Base-by-base conservation (phyloP, 148 eudicot species). In the Vaccinium myrtillus region DNA sequence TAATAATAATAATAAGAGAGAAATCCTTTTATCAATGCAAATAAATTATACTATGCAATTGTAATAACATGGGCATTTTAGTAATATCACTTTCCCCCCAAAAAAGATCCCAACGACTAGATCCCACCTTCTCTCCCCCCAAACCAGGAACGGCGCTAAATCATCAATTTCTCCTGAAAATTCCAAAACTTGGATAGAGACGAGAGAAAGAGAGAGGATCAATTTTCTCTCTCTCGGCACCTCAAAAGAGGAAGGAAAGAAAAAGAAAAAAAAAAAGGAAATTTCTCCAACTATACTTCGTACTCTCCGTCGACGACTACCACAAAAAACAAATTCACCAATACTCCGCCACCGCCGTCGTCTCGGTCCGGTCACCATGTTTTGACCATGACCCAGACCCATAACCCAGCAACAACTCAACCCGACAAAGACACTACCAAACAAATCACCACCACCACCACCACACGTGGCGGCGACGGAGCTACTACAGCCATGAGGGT, bases 401-500 rank as follows among this genome's bases (percentile, higher is more conserved):
- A 53, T 51, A 83, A 36, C 83, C 53, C 0, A 43, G 0, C 12
- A 65, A 46, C 73, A 81, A 32, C 50, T 11, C 59, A 78, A 65
- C 13, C 86, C 82, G 83, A 81, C 63, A 81, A 85, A 25, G 59
- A 83, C 58, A 16, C 58, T 78, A 51, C 81, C 63, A 73, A 21
- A 30, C 78, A 80, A 79, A 46, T 61, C 67, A 59, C 85, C 87
- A 67, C 83, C 36, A 32, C 36, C 84, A 50, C 86, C 80, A 25
- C 14, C 69, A 10, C 71, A 65, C 71, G 14, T 23, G 71, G 85
- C 83, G 81, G 84, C 81, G 86, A 80, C 76, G 87, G 86, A 46
- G 84, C 81, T 5, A 86, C 85, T 8, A 83, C 97, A 36, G 98
- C 77, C 46, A 96, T 96, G 99, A 93, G 99, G 85, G 88, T 96